These are phyloP conservation scores for Trichophyton rubrum DNA, from an alignment of 2,329 filamentous ascomycete species.

Conservation along the genomic window DNA sequence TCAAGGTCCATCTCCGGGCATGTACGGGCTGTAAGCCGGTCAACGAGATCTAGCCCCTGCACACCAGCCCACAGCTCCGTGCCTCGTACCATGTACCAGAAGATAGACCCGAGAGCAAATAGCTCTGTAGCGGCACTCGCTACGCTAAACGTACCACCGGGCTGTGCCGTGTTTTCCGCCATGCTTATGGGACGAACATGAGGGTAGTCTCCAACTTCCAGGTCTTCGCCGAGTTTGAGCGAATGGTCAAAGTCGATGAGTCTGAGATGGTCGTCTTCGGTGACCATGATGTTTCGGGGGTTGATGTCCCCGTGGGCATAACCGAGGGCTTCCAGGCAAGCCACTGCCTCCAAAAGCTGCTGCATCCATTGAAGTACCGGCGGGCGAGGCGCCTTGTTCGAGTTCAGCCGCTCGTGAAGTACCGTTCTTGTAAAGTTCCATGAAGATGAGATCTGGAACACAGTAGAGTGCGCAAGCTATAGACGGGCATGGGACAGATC, in stretches of 20 bases:
- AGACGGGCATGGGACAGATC: not conserved
- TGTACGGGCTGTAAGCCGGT: not conserved
- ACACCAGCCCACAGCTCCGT: not conserved
- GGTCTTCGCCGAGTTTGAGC: not conserved
- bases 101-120: slow-evolving; percentile 10
- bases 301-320: slow-evolving; percentile 13
- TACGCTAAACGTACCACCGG: slow-evolving; percentile 7
- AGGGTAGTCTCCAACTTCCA: slow-evolving; percentile 5
- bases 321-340: slow-evolving; percentile 13
- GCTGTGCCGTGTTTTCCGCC: not conserved
- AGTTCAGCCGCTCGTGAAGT: not conserved
- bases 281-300: slow-evolving; percentile 13
- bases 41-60: not conserved
- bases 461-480: not conserved
- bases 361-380: not conserved
- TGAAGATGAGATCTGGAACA: not conserved
- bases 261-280: slow-evolving; percentile 12
- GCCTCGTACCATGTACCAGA: slow-evolving; percentile 3
- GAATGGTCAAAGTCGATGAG: slow-evolving; percentile 14
- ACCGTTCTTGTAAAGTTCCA: not conserved
- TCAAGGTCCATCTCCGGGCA: not conserved
- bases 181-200: not conserved
- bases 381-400: not conserved
- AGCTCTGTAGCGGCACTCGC: slow-evolving; percentile 9
- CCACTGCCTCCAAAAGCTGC: slow-evolving; percentile 11